A percentile compares a stretch with the other conserved stretches of the same genome.
Evolutionary conservation across 768 basidiomycete species (phyloP).

Genomic region (Tremella fuciformis): DNA sequence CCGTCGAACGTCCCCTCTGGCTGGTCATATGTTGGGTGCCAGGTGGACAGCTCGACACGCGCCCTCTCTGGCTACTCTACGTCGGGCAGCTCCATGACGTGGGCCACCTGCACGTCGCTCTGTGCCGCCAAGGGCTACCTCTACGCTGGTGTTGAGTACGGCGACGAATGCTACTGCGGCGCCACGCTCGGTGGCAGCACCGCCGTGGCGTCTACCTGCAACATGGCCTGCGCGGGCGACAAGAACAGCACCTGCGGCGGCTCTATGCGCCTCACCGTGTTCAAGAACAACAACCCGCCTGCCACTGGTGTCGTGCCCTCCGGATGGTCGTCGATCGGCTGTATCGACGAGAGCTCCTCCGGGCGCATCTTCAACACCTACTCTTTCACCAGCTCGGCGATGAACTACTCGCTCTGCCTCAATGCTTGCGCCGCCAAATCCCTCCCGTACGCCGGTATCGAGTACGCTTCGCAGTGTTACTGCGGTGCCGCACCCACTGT

Average conservation of each 20-base stretch:
- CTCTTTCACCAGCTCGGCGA: conserved; percentile 7
- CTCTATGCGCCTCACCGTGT: conserved; percentile 26
- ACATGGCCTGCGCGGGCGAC: conserved; percentile 41
- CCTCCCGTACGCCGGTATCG: conserved; percentile 15
- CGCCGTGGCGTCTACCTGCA: conserved; percentile 22
- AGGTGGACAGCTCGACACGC: conserved; percentile 8
- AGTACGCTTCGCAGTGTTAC: conserved; percentile 25
- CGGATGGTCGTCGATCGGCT: conserved; percentile 9
- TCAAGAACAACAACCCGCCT: conserved; percentile 5
- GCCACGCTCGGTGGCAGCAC: conserved; percentile 35
- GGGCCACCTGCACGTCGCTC: conserved; percentile 21
- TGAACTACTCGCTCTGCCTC: conserved; percentile 13
- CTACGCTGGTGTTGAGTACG: conserved; percentile 31
- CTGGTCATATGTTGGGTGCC: conserved; percentile 8
- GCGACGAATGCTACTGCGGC: conserved; percentile 45
- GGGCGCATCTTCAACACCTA: conserved; percentile 14
- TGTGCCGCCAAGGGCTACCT: conserved; percentile 10
- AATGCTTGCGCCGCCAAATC: conserved; percentile 7
- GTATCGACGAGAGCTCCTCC: conserved; percentile 20
- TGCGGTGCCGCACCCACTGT: conserved; percentile 17
- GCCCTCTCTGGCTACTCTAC: conserved; percentile 9
- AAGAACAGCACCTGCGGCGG: conserved; percentile 29
- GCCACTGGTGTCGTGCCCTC: conserved; percentile 28
- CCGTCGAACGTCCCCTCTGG: conserved; percentile 10
- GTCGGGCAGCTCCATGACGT: conserved; percentile 16